Percentiles rank a stretch among this genome's conserved stretches.
These are phyloP conservation scores for Cladochytrium replicatum DNA, from an alignment of 192 early-diverging fungal species.

Conservation along the genomic window DNA sequence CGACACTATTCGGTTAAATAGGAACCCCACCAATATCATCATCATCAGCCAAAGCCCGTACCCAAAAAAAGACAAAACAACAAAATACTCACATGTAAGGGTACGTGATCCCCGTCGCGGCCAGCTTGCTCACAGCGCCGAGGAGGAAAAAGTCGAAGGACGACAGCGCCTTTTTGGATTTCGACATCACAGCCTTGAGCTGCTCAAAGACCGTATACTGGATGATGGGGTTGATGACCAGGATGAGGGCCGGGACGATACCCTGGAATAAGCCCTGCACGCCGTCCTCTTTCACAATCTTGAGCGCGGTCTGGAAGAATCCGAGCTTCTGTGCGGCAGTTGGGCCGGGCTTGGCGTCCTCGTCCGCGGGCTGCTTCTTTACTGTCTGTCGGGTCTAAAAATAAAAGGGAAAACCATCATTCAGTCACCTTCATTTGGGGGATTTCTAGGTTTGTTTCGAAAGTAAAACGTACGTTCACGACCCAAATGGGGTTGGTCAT, in stretches of 20 bases:
- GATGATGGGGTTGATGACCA: constrained; percentile 99
- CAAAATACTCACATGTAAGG: constrained; percentile 82
- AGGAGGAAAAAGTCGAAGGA: constrained; percentile 91
- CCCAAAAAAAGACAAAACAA: constrained; percentile 1
- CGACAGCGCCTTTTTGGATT: constrained; percentile 52
- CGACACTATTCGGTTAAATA: constrained; percentile 47
- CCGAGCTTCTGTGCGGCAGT: constrained; percentile 21
- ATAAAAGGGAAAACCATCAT: neutral
- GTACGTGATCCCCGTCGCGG: constrained; percentile 91
- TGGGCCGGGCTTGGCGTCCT: constrained; percentile 33
- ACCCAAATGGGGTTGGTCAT: constrained; percentile 99
- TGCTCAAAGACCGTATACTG: constrained; percentile 99
- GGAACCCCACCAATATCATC: neutral
- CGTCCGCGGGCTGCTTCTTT: constrained; percentile 56
- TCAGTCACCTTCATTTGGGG: neutral
- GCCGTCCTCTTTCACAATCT: constrained; percentile 86
- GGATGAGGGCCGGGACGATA: constrained; percentile 84
- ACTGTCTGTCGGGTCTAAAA: constrained; percentile 73
- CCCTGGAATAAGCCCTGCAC: constrained; percentile 82
- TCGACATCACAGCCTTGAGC: constrained; percentile 57
- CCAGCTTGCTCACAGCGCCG: constrained; percentile 90
- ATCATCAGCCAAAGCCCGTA: neutral
- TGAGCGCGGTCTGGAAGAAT: constrained; percentile 40
- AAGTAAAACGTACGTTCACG: constrained; percentile 67
- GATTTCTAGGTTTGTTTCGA: neutral